phyloP scores from a whole-genome alignment of 208 protist species.

The Acanthamoeba quina region DNA sequence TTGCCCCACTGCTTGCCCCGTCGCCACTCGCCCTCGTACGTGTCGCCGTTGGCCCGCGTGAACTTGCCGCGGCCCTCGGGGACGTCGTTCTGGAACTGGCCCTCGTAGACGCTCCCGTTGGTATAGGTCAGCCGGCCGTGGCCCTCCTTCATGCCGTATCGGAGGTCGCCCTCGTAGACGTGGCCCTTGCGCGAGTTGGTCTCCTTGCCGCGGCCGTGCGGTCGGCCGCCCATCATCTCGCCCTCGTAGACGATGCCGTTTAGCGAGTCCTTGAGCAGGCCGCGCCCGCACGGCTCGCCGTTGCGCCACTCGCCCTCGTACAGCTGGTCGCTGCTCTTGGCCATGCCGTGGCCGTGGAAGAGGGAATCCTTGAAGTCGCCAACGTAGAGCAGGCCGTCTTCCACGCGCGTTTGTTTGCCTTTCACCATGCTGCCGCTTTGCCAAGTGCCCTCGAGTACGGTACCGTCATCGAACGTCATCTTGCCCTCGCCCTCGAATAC shows the following conservation, averaged over 20 bases:
- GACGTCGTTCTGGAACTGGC: constrained; percentile 64
- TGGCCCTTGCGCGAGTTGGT: constrained; percentile 15
- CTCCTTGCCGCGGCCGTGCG: constrained; percentile 48
- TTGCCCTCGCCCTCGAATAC: constrained; percentile 76
- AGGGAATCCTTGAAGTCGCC: constrained; percentile 47
- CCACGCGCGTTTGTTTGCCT: constrained; percentile 67
- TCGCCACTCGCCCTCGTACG: constrained; percentile 69
- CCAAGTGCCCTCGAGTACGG: constrained; percentile 79
- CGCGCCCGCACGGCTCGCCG: constrained; percentile 36
- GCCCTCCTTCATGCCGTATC: constrained; percentile 69
- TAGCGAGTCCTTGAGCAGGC: constrained; percentile 1
- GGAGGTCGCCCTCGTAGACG: constrained; percentile 60
- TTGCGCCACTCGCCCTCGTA: constrained; percentile 61
- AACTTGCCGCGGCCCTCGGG: constrained; percentile 59
- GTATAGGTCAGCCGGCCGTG: constrained; percentile 2
- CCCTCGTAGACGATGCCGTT: constrained; percentile 49
- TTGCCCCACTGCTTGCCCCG: constrained; percentile 46
- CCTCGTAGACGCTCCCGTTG: constrained; percentile 70
- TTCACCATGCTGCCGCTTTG: constrained; percentile 47
- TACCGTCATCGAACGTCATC: constrained; percentile 75
- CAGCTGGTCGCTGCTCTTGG: constrained; percentile 15
- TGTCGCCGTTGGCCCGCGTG: constrained; percentile 40
- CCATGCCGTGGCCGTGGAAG: constrained; percentile 60
- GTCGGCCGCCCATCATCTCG: constrained; percentile 59
- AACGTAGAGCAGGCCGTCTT: constrained; percentile 58